Base-by-base conservation (phyloP, 257 asterid genomes). In the Solanum pimpinellifolium region DNA sequence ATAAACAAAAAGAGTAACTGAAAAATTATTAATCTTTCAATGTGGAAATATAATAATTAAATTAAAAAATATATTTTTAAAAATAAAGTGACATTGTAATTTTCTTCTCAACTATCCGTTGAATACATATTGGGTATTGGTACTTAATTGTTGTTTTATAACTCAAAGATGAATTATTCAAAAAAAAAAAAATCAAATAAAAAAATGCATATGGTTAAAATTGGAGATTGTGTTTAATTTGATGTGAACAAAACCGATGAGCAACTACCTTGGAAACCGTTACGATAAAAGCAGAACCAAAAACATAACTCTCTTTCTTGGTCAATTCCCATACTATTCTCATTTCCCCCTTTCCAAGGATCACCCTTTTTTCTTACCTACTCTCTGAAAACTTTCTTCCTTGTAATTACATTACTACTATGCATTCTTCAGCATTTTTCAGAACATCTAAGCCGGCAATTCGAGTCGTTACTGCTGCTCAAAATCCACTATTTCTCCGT, bases 351-450 rank as follows among this genome's bases (percentile, higher is more conserved):
- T 20, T 74, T 84, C 87, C 62, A 85, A 87, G 87, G 74, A 56
- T 56, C 87, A 46, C 21, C 39, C 42, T 8, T 44, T 31, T 74
- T 14, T 18, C 37, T 33, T 52, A 16, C 77, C 39, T 9, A 15
- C 27, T 65, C 31, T 56, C 23, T 78, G 60, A 66, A 39, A 39
- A 16, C 13, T 15, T 4, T 31, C 11, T 29, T 29, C 39, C 21
- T 29, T 14, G 23, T 68, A 29, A 27, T 68, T 68, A 29, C 39
- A 6, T 68, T 66, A 62, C 70, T 87, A 92, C 91, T 88, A 96
- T 96, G 99, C 95, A 87, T 94, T 90, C 91, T 89, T 89, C 93
- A 93, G 89, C 87, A 89, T 85, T 89, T 46, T 83, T 92, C 82
- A 91, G 93, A 87, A 92, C 89, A 90, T 86, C 89, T 29, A 47